Evolutionary conservation across 139 green algal species (phyloP).

Genomic region (Chlorella vulgaris): DNA sequence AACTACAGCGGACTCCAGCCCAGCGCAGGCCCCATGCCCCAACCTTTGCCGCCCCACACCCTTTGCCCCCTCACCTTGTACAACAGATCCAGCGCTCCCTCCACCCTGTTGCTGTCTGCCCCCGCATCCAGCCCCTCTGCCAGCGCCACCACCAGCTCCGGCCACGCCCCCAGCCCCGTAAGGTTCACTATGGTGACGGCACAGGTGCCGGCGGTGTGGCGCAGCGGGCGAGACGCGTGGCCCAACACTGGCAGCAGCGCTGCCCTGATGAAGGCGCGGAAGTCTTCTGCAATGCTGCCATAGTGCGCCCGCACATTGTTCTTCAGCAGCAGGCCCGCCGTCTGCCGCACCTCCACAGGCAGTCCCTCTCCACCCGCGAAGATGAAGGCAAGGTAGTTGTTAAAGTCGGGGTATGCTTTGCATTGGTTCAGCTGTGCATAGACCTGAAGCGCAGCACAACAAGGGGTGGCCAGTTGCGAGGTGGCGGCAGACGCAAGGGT

Average conservation of each 20-base stretch:
- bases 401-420: conserved; percentile 87
- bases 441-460: conserved; percentile 65
- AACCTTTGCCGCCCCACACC: background rate
- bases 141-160: conserved; percentile 75
- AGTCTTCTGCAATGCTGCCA: conserved; percentile 49
- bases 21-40: too few relatives aligned
- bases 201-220: conserved; percentile 83
- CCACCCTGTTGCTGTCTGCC: conserved; percentile 52
- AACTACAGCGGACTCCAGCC: too few relatives aligned
- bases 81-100: conserved; percentile 90
- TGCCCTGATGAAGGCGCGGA: conserved; percentile 81
- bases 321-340: conserved; percentile 93
- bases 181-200: conserved; percentile 57
- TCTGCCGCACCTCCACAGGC: conserved; percentile 83
- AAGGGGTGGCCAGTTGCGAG: background rate
- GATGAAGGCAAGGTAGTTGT: conserved; percentile 94
- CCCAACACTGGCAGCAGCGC: conserved; percentile 76
- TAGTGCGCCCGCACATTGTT: conserved; percentile 90
- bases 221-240: conserved; percentile 63
- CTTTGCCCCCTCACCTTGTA: conserved; percentile 72
- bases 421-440: conserved; percentile 84
- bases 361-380: conserved; percentile 75
- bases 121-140: conserved; percentile 51
- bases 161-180: conserved; percentile 74
- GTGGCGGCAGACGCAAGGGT: background rate